Evolutionary conservation across 257 asterid species (phyloP).

Genomic region (Salvia miltiorrhiza): DNA sequence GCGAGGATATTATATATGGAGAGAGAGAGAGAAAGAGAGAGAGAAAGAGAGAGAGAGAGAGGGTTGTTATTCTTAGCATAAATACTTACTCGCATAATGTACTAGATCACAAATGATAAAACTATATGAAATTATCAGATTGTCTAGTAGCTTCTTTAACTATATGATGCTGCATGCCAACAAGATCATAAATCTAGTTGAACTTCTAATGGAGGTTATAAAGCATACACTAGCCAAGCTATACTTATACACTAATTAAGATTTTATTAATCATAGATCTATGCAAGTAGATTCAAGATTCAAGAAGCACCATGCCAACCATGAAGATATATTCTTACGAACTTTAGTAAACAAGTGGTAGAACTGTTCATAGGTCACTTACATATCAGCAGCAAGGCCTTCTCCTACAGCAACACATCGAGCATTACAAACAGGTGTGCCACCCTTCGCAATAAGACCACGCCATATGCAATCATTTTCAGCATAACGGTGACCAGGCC

Average conservation of each 20-base stretch:
- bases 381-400: constrained; percentile 65
- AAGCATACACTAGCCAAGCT: not conserved
- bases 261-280: not conserved
- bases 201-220: not conserved
- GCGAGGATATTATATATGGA: not conserved
- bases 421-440: constrained; percentile 88
- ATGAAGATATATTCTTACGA: not conserved
- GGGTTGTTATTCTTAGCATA: not conserved
- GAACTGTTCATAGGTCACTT: constrained; percentile 35
- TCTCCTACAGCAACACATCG: constrained; percentile 88
- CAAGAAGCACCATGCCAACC: constrained; percentile 24
- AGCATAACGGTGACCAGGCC: constrained; percentile 39
- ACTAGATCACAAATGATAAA: not conserved
- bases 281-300: not conserved
- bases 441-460: constrained; percentile 93
- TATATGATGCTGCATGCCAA: not conserved
- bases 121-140: not conserved
- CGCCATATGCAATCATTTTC: constrained; percentile 77
- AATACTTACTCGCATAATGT: not conserved
- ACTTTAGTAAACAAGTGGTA: constrained; percentile 1
- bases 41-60: not conserved
- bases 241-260: not conserved
- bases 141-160: constrained; percentile 3
- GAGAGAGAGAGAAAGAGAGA: not conserved
- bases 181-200: not conserved